Percentiles rank a stretch among this genome's conserved stretches.
phyloP scores from a whole-genome alignment of 2,329 filamentous ascomycete genomes.

The Ampelomyces quisqualis region DNA sequence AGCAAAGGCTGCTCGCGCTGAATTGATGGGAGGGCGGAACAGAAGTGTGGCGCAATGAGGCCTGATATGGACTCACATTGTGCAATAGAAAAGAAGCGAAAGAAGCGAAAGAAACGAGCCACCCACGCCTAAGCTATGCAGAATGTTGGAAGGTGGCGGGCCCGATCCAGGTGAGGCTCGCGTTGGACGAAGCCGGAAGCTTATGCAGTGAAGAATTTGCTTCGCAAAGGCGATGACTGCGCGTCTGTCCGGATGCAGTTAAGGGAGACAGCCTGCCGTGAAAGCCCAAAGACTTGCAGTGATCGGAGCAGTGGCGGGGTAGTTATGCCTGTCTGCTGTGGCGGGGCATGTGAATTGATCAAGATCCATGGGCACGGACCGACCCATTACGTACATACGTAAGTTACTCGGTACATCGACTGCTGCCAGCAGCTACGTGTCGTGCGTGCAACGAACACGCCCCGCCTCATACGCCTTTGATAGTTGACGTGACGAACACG shows the following conservation, averaged over 20 bases:
- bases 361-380: conserved; percentile 11
- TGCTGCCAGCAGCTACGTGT: conserved; percentile 9
- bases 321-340: conserved; percentile 12
- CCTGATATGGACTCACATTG: conserved; percentile 1
- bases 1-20: too few species aligned
- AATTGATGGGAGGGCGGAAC: too few species aligned
- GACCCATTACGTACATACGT: too few species aligned
- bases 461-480: conserved; percentile 1
- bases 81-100: neutral
- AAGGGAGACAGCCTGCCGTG: neutral
- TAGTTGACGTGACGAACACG: conserved; percentile 17
- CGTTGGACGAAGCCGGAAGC: neutral
- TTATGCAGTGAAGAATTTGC: neutral
- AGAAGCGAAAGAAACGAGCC: conserved; percentile 1
- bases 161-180: neutral
- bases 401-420: conserved; percentile 5
- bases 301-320: conserved; percentile 17
- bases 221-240: neutral
- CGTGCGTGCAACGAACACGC: conserved; percentile 6
- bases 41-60: too few species aligned
- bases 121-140: neutral
- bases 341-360: conserved; percentile 19
- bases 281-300: conserved; percentile 1
- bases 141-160: neutral
- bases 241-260: neutral